A percentile compares a stretch with the other conserved stretches of the same genome.
Evolutionary conservation across 495 filamentous ascomycete genomes (phyloP).

Genomic region (Aspergillus hancockii): DNA sequence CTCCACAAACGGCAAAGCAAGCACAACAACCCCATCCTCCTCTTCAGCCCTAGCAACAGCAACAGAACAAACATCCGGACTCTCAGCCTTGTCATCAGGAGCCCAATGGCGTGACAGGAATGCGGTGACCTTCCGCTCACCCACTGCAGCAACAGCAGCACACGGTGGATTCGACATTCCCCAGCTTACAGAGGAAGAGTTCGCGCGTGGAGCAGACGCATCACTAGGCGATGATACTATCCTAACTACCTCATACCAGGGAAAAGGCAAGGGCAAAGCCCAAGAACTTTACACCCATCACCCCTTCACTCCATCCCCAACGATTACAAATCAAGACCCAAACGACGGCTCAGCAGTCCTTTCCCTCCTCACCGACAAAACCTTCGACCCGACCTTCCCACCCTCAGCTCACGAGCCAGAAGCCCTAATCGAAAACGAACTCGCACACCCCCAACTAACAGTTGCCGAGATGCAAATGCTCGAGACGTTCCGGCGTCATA

Average conservation of each 20-base stretch:
- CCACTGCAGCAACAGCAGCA: slow-evolving; percentile 11
- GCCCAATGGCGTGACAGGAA: neutral
- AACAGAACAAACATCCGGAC: slow-evolving; percentile 10
- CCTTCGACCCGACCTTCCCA: slow-evolving; percentile 52
- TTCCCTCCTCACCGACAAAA: slow-evolving; percentile 52
- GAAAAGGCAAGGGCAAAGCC: slow-evolving; percentile 33
- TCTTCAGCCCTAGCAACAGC: slow-evolving; percentile 23
- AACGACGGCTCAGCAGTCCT: slow-evolving; percentile 47
- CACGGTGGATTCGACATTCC: slow-evolving; percentile 28
- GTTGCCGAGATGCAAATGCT: slow-evolving; percentile 32
- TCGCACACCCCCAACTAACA: slow-evolving; percentile 23
- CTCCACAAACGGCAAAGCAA: slow-evolving; percentile 28
- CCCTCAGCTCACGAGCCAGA: slow-evolving; percentile 33
- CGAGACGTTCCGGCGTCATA: slow-evolving; percentile 36
- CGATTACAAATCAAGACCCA: too few relatives aligned
- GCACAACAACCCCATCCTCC: slow-evolving; percentile 17
- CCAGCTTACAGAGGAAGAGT: slow-evolving; percentile 31
- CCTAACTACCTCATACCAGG: neutral
- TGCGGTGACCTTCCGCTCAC: slow-evolving; percentile 26
- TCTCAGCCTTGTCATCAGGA: slow-evolving; percentile 14
- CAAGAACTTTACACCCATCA: slow-evolving; percentile 5
- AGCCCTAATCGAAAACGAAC: slow-evolving; percentile 39
- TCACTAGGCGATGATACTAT: neutral
- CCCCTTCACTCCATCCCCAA: too few relatives aligned
- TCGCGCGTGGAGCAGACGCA: slow-evolving; percentile 21